Evolutionary conservation across 78 protist species (phyloP).

Genomic region (Emiliania huxleyi): DNA sequence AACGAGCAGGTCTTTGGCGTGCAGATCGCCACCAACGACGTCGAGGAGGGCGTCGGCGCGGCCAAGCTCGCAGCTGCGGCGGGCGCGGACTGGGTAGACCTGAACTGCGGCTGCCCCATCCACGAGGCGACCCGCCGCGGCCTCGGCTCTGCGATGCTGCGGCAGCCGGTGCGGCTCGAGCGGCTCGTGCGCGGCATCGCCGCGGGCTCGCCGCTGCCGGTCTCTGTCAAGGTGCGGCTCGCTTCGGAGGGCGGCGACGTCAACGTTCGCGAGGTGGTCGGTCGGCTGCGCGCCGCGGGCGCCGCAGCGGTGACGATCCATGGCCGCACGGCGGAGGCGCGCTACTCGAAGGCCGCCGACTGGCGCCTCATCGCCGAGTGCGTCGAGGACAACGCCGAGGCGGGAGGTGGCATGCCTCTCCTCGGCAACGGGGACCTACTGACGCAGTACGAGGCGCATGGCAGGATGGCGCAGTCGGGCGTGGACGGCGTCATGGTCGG

Average conservation of each 20-base stretch:
- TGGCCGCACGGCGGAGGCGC: constrained; percentile 68
- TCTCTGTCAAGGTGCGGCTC: constrained; percentile 86
- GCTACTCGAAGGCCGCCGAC: constrained; percentile 87
- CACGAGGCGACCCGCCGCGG: constrained; percentile 64
- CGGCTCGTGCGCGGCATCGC: constrained; percentile 36
- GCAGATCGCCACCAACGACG: constrained; percentile 76
- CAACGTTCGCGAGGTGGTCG: constrained; percentile 67
- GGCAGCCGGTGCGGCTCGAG: constrained; percentile 28
- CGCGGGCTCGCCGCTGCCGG: constrained; percentile 33
- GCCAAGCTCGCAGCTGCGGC: not conserved
- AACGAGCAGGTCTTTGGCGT: constrained; percentile 91
- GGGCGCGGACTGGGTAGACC: constrained; percentile 81
- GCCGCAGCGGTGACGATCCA: constrained; percentile 73
- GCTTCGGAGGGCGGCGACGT: constrained; percentile 61
- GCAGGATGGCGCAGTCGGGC: not conserved
- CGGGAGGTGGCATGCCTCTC: not conserved
- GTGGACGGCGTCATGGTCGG: not conserved
- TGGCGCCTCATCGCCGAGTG: constrained; percentile 84
- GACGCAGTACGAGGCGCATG: constrained; percentile 54
- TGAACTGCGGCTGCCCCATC: constrained; percentile 95
- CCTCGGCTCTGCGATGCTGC: constrained; percentile 77
- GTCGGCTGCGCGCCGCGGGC: constrained; percentile 68
- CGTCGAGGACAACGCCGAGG: not conserved
- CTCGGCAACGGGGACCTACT: constrained; percentile 88
- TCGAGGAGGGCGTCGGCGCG: constrained; percentile 36